Evolutionary conservation across 1,284 basidiomycete genomes (phyloP).

Genomic region (Boletus coffeatus): DNA sequence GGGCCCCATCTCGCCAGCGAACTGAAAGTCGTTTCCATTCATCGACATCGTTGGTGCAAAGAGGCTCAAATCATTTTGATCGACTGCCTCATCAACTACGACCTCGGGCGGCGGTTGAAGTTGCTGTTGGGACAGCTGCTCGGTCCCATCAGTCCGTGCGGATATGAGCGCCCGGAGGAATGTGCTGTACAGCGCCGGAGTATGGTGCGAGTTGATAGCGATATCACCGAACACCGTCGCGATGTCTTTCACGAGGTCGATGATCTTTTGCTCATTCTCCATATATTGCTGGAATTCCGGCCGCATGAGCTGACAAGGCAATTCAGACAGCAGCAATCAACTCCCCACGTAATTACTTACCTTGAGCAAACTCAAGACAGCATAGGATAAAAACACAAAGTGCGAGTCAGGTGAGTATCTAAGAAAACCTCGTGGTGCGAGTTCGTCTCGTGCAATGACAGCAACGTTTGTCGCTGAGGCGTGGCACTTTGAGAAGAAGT

Average conservation of each 20-base stretch:
- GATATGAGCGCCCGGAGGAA: constrained; percentile 80
- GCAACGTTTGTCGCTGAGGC: constrained; percentile 69
- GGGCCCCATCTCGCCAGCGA: constrained; percentile 76
- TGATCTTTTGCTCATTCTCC: constrained; percentile 66
- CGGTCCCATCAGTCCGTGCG: constrained; percentile 45
- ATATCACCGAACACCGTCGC: constrained; percentile 74
- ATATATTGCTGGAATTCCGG: constrained; percentile 77
- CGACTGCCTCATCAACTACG: constrained; percentile 14
- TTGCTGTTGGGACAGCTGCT: constrained; percentile 17
- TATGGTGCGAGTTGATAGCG: constrained; percentile 72
- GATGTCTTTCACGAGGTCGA: constrained; percentile 74
- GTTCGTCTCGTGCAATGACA: constrained; percentile 65
- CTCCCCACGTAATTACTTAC: constrained; percentile 36
- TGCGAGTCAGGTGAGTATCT: constrained; percentile 88
- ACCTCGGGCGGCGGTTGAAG: constrained; percentile 23
- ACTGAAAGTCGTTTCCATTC: constrained; percentile 49
- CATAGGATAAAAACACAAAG: constrained; percentile 88
- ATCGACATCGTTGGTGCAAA: constrained; percentile 21
- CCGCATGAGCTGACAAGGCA: constrained; percentile 56
- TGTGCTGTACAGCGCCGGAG: constrained; percentile 80
- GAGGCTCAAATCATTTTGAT: constrained; percentile 24
- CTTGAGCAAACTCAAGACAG: constrained; percentile 83
- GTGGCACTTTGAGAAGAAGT: constrained; percentile 85
- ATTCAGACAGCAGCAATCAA: constrained; percentile 8
- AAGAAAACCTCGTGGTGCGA: constrained; percentile 72